A percentile compares a stretch with the other conserved stretches of the same genome.
These are phyloP conservation scores for Cucumis sativus DNA, from an alignment of 306 rosid genomes.

Conservation along the genomic window Cucumber_9930_V3 NC_026659.2:23213001-23213500, in stretches of 20 bases:
- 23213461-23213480: background rate
- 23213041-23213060: too few species aligned
- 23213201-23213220: background rate
- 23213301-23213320: background rate
- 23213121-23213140: background rate
- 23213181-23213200: background rate
- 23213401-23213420: background rate
- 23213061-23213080: too few species aligned
- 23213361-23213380: too few species aligned
- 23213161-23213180: background rate
- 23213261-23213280: too few species aligned
- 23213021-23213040: background rate
- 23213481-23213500: background rate
- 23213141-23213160: background rate
- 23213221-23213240: background rate
- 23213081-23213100: background rate
- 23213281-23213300: background rate
- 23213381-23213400: too few species aligned
- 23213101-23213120: background rate
- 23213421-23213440: background rate
- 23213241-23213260: background rate
- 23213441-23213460: background rate
- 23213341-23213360: background rate
- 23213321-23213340: background rate
- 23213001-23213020: background rate